These are phyloP conservation scores for Saccharomycopsis amapae DNA, from an alignment of 805 yeast species.

Conservation along the genomic window DNA sequence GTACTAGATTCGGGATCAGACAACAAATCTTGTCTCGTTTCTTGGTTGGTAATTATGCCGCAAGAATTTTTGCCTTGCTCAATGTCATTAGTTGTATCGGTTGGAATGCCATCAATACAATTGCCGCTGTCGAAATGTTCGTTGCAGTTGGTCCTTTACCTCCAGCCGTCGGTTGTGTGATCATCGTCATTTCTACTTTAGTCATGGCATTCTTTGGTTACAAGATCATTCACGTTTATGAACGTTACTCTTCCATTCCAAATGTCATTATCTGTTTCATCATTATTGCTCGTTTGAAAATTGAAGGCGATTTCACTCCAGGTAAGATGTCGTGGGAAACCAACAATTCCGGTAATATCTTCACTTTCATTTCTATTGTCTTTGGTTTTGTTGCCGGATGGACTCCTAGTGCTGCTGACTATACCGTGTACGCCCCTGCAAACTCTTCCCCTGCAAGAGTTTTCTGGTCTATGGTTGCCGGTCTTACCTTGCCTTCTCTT, in stretches of 20 bases:
- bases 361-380: slow-evolving; percentile 78
- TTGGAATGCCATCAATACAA: slow-evolving; percentile 91
- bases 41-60: slow-evolving; percentile 66
- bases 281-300: slow-evolving; percentile 69
- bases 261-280: slow-evolving; percentile 65
- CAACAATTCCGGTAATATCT: slow-evolving; percentile 65
- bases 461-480: slow-evolving; percentile 55
- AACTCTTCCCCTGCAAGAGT: slow-evolving; percentile 51
- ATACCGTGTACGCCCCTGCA: slow-evolving; percentile 78
- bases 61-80: slow-evolving; percentile 69
- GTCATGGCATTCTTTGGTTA: slow-evolving; percentile 79
- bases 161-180: slow-evolving; percentile 84
- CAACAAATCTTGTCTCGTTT: slow-evolving; percentile 79
- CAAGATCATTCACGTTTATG: slow-evolving; percentile 71
- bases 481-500: slow-evolving; percentile 59
- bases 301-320: slow-evolving; percentile 48
- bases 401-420: slow-evolving; percentile 90
- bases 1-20: slow-evolving; percentile 79
- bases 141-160: slow-evolving; percentile 60
- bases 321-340: slow-evolving; percentile 52
- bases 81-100: slow-evolving; percentile 86
- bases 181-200: slow-evolving; percentile 61
- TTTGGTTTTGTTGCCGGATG: slow-evolving; percentile 93
- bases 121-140: slow-evolving; percentile 79
- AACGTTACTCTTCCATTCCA: slow-evolving; percentile 87